A percentile compares a stretch with the other conserved stretches of the same genome.
Conservation (phyloP, 257 asterid genomes). For the Solanum ahanhuiri region DNA sequence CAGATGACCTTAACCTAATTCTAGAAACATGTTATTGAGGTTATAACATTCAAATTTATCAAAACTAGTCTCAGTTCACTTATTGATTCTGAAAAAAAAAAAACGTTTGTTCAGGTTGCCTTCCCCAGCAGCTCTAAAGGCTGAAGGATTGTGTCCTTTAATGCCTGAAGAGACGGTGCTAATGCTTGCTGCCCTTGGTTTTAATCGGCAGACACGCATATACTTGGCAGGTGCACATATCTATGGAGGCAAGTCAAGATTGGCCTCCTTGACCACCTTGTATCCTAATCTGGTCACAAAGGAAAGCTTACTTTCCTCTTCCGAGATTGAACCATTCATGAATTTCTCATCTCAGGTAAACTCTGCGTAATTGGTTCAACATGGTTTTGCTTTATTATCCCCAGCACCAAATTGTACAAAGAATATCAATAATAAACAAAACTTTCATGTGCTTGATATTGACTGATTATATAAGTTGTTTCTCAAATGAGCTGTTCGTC, state of each 20-base stretch:
- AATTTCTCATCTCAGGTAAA: constrained; percentile 92
- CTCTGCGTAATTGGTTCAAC: neutral
- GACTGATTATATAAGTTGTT: neutral
- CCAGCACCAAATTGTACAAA: neutral
- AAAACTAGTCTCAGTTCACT: neutral
- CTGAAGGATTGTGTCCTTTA: constrained; percentile 93
- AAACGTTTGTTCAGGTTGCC: constrained; percentile 47
- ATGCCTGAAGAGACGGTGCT: constrained; percentile 99
- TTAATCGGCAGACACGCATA: constrained; percentile 70
- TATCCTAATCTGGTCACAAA: constrained; percentile 89
- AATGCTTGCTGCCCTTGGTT: constrained; percentile 95
- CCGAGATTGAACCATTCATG: constrained; percentile 66
- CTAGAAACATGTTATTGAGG: neutral
- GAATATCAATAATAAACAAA: neutral
- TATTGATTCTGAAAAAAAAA: neutral
- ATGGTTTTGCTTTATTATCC: neutral
- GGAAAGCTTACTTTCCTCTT: constrained; percentile 73
- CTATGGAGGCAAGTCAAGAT: constrained; percentile 82
- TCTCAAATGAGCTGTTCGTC: neutral
- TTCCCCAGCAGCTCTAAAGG: constrained; percentile 44
- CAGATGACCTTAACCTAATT: neutral
- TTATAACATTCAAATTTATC: neutral
- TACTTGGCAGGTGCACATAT: constrained; percentile 94
- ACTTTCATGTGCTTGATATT: neutral
- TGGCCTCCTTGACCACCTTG: constrained; percentile 76